A percentile compares a stretch with the other conserved stretches of the same genome.
These are phyloP conservation scores for Quercus gilva DNA, from an alignment of 306 rosid species.

Conservation along the genomic window DNA sequence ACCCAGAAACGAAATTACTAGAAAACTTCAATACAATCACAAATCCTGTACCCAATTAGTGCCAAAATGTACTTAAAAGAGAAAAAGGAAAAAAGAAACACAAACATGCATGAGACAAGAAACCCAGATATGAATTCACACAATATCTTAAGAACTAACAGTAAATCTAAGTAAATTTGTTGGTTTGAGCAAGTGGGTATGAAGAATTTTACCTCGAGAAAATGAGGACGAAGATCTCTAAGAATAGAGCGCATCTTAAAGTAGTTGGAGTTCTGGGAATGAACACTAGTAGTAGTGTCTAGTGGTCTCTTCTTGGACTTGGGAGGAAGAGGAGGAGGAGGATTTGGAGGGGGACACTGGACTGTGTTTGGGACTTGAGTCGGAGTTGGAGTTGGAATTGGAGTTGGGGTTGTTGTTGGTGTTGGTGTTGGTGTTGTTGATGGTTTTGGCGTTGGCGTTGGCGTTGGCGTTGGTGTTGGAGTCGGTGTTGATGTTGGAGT, in stretches of 20 bases:
- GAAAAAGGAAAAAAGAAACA: not conserved
- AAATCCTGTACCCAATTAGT: not conserved
- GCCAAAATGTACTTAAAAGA: not conserved
- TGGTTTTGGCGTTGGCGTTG: too few relatives aligned
- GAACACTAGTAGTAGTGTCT: slow-evolving; percentile 27
- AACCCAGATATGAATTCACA: slow-evolving; percentile 1
- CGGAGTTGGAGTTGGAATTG: too few relatives aligned
- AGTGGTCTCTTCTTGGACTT: slow-evolving; percentile 49
- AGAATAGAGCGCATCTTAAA: slow-evolving; percentile 62
- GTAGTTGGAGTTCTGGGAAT: slow-evolving; percentile 29
- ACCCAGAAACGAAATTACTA: not conserved
- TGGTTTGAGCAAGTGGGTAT: not conserved
- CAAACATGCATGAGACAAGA: not conserved
- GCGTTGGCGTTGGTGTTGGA: rapidly evolving
- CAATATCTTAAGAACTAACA: not conserved
- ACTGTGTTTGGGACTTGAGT: slow-evolving; percentile 3
- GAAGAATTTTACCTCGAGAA: slow-evolving; percentile 46
- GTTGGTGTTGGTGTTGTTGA: too few relatives aligned
- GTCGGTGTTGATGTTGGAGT: too few relatives aligned
- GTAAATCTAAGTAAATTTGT: not conserved
- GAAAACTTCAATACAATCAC: not conserved
- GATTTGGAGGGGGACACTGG: slow-evolving; percentile 19
- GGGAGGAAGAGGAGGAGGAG: slow-evolving; percentile 28
- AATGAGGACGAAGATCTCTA: slow-evolving; percentile 76
- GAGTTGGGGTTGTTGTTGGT: too few relatives aligned